Conservation (phyloP, 176 grass and related monocot genomes). For the Melocanna baccifera region DNA sequence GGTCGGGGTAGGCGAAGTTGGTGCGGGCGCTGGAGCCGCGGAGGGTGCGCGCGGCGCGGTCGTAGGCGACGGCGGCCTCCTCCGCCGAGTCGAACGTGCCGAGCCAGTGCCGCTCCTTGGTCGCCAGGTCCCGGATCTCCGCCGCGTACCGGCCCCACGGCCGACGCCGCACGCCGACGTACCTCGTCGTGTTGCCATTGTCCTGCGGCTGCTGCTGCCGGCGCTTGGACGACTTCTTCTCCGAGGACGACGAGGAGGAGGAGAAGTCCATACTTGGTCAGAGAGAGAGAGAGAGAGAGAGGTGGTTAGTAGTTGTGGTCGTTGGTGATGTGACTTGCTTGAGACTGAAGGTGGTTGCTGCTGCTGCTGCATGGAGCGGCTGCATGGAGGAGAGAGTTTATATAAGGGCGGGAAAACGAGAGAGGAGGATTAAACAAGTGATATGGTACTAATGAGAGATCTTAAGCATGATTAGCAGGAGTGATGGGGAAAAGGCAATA, state of each 20-base stretch:
- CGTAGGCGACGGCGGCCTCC: constrained; percentile 84
- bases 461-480: constrained; percentile 31
- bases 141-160: constrained; percentile 95
- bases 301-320: constrained; percentile 19
- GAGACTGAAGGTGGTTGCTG: not conserved
- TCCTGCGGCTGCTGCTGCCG: constrained; percentile 37
- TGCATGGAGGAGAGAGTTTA: constrained; percentile 56
- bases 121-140: constrained; percentile 91
- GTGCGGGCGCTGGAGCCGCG: constrained; percentile 62
- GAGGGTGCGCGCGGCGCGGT: constrained; percentile 74
- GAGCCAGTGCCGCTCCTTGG: constrained; percentile 90
- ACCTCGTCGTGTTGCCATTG: constrained; percentile 42
- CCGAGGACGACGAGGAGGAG: constrained; percentile 2
- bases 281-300: not conserved
- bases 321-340: not conserved
- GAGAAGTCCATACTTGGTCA: constrained; percentile 48
- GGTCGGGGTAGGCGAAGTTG: constrained; percentile 89
- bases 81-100: constrained; percentile 94
- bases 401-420: constrained; percentile 26
- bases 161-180: constrained; percentile 68
- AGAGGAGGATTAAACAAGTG: not conserved
- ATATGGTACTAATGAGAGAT: constrained; percentile 22
- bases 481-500: constrained; percentile 15
- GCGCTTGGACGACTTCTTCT: constrained; percentile 65
- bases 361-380: constrained; percentile 46